phyloP scores from a whole-genome alignment of 2,329 filamentous ascomycete genomes.

The Cercospora zeae-maydis region DNA sequence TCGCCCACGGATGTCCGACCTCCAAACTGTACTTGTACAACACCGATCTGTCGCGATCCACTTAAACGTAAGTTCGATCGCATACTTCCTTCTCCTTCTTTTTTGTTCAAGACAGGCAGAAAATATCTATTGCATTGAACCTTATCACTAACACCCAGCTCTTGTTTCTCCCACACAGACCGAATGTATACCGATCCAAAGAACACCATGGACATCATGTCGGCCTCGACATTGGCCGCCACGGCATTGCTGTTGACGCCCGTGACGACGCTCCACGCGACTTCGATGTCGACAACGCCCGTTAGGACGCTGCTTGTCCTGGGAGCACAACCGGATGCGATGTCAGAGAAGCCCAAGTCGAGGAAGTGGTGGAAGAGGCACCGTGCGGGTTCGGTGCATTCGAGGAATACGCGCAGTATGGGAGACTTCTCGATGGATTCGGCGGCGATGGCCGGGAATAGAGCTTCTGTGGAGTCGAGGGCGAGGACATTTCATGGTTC shows the following conservation, averaged over 20 bases:
- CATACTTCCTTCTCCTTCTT: background rate
- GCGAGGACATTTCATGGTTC: background rate
- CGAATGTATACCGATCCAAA: background rate
- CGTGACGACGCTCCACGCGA: background rate
- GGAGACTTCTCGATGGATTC: background rate
- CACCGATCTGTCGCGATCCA: background rate
- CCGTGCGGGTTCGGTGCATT: background rate
- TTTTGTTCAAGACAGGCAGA: too few relatives aligned
- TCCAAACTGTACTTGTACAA: background rate
- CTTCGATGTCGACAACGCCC: background rate
- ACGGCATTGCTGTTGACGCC: slow-evolving; percentile 1
- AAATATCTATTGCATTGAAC: too few relatives aligned
- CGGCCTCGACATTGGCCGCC: background rate
- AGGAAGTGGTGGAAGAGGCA: slow-evolving; percentile 4
- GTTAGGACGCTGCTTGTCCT: background rate
- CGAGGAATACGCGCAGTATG: background rate
- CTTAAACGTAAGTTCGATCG: background rate
- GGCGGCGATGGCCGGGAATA: background rate
- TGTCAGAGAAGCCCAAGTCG: background rate
- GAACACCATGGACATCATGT: background rate
- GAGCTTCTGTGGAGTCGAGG: background rate
- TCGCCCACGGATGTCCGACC: too few relatives aligned
- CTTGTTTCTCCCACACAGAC: background rate
- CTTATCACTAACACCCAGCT: too few relatives aligned
- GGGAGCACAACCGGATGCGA: background rate